phyloP scores from a whole-genome alignment of 495 filamentous ascomycete genomes.

The Lineolata rhizophorae region DNA sequence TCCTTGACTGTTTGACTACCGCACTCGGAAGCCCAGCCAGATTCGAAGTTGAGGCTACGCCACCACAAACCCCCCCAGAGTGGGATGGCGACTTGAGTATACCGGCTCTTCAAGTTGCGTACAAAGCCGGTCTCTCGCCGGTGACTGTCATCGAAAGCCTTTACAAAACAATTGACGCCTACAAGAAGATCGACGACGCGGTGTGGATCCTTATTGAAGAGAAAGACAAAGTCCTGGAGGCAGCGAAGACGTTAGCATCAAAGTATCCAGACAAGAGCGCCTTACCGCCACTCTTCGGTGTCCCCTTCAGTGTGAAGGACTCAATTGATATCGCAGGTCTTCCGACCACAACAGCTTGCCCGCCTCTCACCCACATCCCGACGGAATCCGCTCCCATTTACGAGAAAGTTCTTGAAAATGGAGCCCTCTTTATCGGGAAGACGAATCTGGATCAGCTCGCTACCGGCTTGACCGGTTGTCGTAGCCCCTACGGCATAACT shows the following conservation, averaged over 20 bases:
- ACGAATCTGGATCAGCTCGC: constrained; percentile 48
- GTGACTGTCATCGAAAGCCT: constrained; percentile 18
- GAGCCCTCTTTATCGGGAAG: constrained; percentile 43
- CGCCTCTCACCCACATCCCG: constrained; percentile 27
- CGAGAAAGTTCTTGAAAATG: constrained; percentile 19
- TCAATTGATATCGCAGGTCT: constrained; percentile 36
- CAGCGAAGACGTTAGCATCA: constrained; percentile 21
- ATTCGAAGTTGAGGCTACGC: constrained; percentile 1
- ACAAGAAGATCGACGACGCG: constrained; percentile 24
- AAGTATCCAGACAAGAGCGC: constrained; percentile 22
- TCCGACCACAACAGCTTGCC: constrained; percentile 36
- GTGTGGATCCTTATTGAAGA: constrained; percentile 31
- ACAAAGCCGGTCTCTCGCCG: constrained; percentile 22
- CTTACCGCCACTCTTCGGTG: constrained; percentile 35
- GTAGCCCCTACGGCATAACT: constrained; percentile 37
- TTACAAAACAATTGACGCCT: constrained; percentile 15
- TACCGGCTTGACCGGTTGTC: constrained; percentile 33
- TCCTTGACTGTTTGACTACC: constrained; percentile 12
- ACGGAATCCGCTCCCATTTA: constrained; percentile 19
- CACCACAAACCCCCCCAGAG: constrained; percentile 15
- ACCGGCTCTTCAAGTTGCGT: constrained; percentile 16
- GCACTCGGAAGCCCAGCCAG: constrained; percentile 4
- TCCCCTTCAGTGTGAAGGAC: constrained; percentile 45
- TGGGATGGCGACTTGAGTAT: constrained; percentile 23
- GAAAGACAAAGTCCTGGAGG: constrained; percentile 18